Evolutionary conservation across 345 rosid genomes (phyloP).

Genomic region (Syzygium aqueum): DNA sequence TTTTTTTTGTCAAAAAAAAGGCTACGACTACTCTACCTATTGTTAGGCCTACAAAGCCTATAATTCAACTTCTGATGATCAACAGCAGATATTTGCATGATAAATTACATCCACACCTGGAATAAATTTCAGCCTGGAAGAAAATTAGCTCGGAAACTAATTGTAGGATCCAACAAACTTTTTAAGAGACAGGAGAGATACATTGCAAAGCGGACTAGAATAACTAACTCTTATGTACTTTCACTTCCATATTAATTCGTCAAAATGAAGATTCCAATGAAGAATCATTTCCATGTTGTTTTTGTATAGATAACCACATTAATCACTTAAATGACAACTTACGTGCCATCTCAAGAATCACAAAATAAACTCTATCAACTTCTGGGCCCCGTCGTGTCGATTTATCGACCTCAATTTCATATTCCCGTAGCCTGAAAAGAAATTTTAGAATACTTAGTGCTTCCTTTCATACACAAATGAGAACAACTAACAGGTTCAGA

Average conservation of each 20-base stretch:
- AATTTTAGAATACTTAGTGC: background rate
- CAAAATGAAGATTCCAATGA: background rate
- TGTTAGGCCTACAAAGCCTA: background rate
- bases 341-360: conserved; percentile 96
- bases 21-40: background rate
- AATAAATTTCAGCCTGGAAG: background rate
- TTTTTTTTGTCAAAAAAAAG: background rate
- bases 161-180: too few relatives aligned
- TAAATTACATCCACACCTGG: background rate
- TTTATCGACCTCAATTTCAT: conserved; percentile 72
- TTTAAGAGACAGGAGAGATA: too few relatives aligned
- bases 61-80: background rate
- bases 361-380: conserved; percentile 73
- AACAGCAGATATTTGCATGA: background rate
- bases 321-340: conserved; percentile 18
- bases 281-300: background rate
- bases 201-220: background rate
- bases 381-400: conserved; percentile 72
- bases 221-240: background rate
- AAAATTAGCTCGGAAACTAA: background rate
- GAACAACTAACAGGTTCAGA: background rate
- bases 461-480: background rate
- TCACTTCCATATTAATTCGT: background rate
- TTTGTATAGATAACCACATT: background rate
- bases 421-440: conserved; percentile 66